Evolutionary conservation across 192 early-diverging fungal genomes (phyloP), one percentile per base, ranked within the genome.

Genomic region (Umbelopsis isabellina): DNA sequence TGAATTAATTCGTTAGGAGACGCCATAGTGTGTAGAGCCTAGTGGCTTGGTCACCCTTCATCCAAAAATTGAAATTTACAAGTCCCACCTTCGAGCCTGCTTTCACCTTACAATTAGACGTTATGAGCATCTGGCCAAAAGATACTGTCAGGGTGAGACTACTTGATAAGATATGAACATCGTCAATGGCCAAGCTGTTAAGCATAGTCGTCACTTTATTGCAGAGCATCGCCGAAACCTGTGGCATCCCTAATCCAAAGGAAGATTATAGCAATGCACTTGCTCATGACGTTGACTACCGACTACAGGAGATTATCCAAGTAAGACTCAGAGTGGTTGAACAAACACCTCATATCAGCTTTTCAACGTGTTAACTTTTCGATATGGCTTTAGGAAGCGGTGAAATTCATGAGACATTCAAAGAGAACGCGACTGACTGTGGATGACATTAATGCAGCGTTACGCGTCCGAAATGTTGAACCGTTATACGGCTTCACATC

Each of bases 391-490:
- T 78, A 94, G 87, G 96, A 99, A 75, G 94, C 95, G 1, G 84
- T 81, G 71, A 99, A 99, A 83, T 98, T 98, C 76, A 99, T 99
- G 98, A 89, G 92, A 41, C 98, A 97, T 69, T 91, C 93, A 7
- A 91, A 93, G 74, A 85, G 97, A 55, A 87, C 91, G 33, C 91
- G 89, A 73, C 76, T 99, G 37, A 84, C 82, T 0, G 86, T 94
- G 0, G 87, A 93, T 30, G 97, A 99, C 66, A 89, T 99, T 64
- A 95, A 97, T 79, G 79, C 88, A 67, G 98, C 98, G 0, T 83
- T 99, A 49, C 86, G 89, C 20, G 92, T 97, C 16, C 86, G 91
- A 46, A 98, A 98, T 72, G 90, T 98, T 15, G 96, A 99, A 89
- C 97, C 97, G 6, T 77, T 98, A 23, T 99, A 99, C 75, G 97